A percentile compares a stretch with the other conserved stretches of the same genome.
Conservation (phyloP, 2,329 filamentous ascomycete species). For the Plenodomus biglobosus region DNA sequence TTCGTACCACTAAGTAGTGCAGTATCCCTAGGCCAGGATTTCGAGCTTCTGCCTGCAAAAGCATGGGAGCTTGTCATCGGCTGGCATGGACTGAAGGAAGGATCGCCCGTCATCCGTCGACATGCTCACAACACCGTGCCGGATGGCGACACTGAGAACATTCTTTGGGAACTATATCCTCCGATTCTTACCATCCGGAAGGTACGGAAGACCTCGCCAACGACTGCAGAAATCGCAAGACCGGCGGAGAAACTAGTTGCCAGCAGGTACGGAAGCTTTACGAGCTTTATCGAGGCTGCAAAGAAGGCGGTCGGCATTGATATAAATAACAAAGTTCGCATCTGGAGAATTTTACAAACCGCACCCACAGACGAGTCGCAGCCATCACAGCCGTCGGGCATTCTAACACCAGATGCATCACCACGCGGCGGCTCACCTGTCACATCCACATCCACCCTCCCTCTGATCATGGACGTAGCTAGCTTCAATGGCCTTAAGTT, state of each 20-base stretch:
- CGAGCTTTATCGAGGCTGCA: conserved; percentile 73
- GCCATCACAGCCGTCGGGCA: conserved; percentile 40
- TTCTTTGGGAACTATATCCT: conserved; percentile 81
- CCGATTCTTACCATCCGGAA: conserved; percentile 84
- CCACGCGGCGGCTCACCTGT: conserved; percentile 49
- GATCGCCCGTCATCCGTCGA: conserved; percentile 71
- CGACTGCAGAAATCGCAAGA: conserved; percentile 62
- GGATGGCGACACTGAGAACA: conserved; percentile 59
- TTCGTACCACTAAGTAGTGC: conserved; percentile 77
- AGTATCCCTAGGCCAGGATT: conserved; percentile 65
- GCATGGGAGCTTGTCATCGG: conserved; percentile 79
- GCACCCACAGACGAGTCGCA: conserved; percentile 40
- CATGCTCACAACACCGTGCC: conserved; percentile 74
- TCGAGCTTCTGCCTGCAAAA: conserved; percentile 73
- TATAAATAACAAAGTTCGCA: conserved; percentile 69
- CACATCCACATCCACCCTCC: conserved; percentile 30
- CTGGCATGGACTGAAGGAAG: conserved; percentile 77
- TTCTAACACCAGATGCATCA: conserved; percentile 49
- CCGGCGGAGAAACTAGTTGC: conserved; percentile 67
- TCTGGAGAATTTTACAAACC: conserved; percentile 66
- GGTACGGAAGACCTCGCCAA: conserved; percentile 63
- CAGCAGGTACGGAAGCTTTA: conserved; percentile 68
- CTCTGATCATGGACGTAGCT: conserved; percentile 63
- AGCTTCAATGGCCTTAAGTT: conserved; percentile 64
- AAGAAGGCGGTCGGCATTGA: conserved; percentile 72